A percentile compares a stretch with the other conserved stretches of the same genome.
phyloP scores from a whole-genome alignment of 805 yeast species.

The Saccharomycopsis sp. region DNA sequence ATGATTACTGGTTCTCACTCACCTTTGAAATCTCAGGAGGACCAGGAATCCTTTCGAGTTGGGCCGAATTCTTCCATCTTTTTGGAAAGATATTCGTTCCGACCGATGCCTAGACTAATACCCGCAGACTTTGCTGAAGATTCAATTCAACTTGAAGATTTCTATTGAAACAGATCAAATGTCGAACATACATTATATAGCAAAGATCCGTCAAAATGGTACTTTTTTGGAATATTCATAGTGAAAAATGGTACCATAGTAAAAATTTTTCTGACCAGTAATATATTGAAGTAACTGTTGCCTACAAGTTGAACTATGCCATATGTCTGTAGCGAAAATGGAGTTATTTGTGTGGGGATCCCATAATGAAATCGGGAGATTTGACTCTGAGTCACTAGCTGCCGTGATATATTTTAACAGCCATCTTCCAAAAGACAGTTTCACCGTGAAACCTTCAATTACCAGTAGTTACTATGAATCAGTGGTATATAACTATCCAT shows the following conservation, averaged over 20 bases:
- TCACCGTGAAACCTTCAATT: constrained; percentile 6
- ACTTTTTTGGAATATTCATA: background rate
- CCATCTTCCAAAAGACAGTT: background rate
- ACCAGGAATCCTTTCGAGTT: background rate
- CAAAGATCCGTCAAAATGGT: background rate
- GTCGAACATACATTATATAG: background rate
- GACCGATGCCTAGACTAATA: background rate
- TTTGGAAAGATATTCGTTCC: background rate
- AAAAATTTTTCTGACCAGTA: no score
- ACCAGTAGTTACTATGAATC: constrained; percentile 4
- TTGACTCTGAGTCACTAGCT: constrained; percentile 17
- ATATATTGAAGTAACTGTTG: background rate
- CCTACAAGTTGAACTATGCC: background rate
- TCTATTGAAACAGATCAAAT: constrained; percentile 11
- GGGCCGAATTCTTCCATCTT: background rate
- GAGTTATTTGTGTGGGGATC: constrained; percentile 19
- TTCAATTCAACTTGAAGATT: constrained; percentile 9
- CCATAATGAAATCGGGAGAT: constrained; percentile 7
- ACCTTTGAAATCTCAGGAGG: background rate
- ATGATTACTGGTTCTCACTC: background rate
- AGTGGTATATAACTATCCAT: constrained; percentile 13
- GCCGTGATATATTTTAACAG: constrained; percentile 10
- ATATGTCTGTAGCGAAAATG: background rate
- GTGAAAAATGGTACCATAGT: background rate
- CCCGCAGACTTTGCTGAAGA: constrained; percentile 9